A percentile compares a stretch with the other conserved stretches of the same genome.
Conservation (phyloP, 768 basidiomycete species). For the Flagelloscypha sp. region DNA sequence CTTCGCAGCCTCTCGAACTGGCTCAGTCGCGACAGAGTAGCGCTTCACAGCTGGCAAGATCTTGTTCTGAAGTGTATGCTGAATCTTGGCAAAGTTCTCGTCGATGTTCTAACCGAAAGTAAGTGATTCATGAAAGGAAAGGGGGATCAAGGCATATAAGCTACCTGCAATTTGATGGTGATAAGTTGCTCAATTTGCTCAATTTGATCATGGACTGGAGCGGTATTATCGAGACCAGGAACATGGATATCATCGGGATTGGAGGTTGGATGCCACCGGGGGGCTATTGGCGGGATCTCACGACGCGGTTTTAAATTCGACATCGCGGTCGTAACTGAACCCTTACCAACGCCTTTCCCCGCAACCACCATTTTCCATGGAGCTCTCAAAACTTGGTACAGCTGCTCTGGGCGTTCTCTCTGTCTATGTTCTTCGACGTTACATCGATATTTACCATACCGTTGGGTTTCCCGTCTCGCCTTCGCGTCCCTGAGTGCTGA, state of each 20-base stretch:
- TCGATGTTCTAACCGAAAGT: slow-evolving; percentile 31
- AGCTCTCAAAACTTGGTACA: too few relatives aligned
- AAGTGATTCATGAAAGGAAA: not conserved
- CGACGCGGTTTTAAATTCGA: not conserved
- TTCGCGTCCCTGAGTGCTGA: too few relatives aligned
- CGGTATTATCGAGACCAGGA: slow-evolving; percentile 64
- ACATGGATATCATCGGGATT: slow-evolving; percentile 59
- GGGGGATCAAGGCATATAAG: slow-evolving; percentile 6
- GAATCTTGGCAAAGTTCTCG: slow-evolving; percentile 86
- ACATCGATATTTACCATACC: too few relatives aligned
- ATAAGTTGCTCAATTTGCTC: slow-evolving; percentile 96
- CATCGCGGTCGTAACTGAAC: too few relatives aligned
- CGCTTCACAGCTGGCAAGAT: slow-evolving; percentile 85
- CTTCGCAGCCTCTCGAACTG: slow-evolving; percentile 85
- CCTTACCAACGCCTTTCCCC: too few relatives aligned
- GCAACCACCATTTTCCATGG: too few relatives aligned
- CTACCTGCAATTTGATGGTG: slow-evolving; percentile 81
- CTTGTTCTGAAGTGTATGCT: slow-evolving; percentile 71
- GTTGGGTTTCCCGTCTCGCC: too few relatives aligned
- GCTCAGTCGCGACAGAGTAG: slow-evolving; percentile 80
- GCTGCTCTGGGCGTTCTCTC: too few relatives aligned
- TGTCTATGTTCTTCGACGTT: too few relatives aligned
- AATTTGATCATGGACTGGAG: slow-evolving; percentile 71
- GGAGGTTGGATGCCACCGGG: slow-evolving; percentile 57
- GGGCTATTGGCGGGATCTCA: slow-evolving; percentile 48